Evolutionary conservation across 108 stramenopile species (phyloP).

Genomic region (Nitzschia sp.): DNA sequence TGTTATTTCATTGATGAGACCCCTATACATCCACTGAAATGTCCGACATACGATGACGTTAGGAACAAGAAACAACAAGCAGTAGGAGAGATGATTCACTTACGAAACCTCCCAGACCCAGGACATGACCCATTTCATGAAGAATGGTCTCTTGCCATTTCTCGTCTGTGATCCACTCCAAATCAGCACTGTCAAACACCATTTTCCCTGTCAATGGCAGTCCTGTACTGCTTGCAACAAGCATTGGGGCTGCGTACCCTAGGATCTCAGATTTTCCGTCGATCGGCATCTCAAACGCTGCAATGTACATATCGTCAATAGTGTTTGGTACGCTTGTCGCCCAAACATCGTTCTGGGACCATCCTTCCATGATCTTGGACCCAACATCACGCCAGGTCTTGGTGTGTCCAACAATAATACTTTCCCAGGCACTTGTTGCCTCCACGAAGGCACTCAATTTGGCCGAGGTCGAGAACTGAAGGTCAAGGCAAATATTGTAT

Average conservation of each 20-base stretch:
- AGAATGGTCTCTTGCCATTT: constrained; percentile 19
- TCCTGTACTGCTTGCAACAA: neutral
- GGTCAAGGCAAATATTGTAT: neutral
- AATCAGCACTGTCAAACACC: constrained; percentile 20
- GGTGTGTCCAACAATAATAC: neutral
- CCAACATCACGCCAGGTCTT: neutral
- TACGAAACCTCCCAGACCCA: constrained; percentile 38
- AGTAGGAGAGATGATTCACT: neutral
- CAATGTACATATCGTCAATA: constrained; percentile 13
- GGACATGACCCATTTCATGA: constrained; percentile 52
- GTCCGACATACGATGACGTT: neutral
- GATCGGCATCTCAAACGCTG: neutral
- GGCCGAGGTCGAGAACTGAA: neutral
- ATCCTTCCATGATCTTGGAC: neutral
- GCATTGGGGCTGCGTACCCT: neutral
- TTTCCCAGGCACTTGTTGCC: neutral
- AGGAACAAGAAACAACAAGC: neutral
- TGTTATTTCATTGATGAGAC: constrained; percentile 1
- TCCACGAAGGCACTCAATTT: neutral
- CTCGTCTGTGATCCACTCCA: neutral
- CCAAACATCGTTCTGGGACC: neutral
- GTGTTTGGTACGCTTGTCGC: neutral
- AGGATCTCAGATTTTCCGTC: neutral
- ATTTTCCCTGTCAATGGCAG: constrained; percentile 5
- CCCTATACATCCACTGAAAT: constrained; percentile 20